A percentile compares a stretch with the other conserved stretches of the same genome.
Conservation (phyloP, 805 yeast species). For the Wickerhamiella kazuoi region DNA sequence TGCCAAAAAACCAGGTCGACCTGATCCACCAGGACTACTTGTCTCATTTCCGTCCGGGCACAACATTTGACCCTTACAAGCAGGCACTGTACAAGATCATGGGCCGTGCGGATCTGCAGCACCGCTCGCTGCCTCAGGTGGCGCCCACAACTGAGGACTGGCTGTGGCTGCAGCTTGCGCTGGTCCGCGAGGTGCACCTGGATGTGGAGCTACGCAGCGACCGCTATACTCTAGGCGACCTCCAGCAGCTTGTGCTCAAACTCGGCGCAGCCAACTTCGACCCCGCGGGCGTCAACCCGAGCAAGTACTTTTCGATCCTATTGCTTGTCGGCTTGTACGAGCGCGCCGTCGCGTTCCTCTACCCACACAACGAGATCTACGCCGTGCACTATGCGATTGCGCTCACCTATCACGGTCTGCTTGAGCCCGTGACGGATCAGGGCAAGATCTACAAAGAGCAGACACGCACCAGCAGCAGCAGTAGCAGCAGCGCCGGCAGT, state of each 20-base stretch:
- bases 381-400: constrained; percentile 82
- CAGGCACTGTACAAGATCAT: constrained; percentile 78
- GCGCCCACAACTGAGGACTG: constrained; percentile 80
- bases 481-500: constrained; percentile 18
- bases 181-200: constrained; percentile 41
- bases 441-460: constrained; percentile 2
- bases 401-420: constrained; percentile 51
- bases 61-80: constrained; percentile 71
- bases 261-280: constrained; percentile 56
- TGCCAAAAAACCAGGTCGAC: constrained; percentile 51
- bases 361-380: constrained; percentile 54
- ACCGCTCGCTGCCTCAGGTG: constrained; percentile 47
- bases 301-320: constrained; percentile 56
- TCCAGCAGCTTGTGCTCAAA: constrained; percentile 52
- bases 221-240: constrained; percentile 50
- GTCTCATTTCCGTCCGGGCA: constrained; percentile 53
- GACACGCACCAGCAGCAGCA: too few species aligned
- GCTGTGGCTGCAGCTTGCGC: constrained; percentile 82
- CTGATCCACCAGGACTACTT: constrained; percentile 65
- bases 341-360: constrained; percentile 50
- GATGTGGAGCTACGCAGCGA: constrained; percentile 35
- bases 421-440: constrained; percentile 29
- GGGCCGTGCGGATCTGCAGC: constrained; percentile 67
- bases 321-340: constrained; percentile 68
- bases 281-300: constrained; percentile 36